These are phyloP conservation scores for Leishmania gerbilli DNA, from an alignment of 208 protist species.

Conservation along the genomic window DNA sequence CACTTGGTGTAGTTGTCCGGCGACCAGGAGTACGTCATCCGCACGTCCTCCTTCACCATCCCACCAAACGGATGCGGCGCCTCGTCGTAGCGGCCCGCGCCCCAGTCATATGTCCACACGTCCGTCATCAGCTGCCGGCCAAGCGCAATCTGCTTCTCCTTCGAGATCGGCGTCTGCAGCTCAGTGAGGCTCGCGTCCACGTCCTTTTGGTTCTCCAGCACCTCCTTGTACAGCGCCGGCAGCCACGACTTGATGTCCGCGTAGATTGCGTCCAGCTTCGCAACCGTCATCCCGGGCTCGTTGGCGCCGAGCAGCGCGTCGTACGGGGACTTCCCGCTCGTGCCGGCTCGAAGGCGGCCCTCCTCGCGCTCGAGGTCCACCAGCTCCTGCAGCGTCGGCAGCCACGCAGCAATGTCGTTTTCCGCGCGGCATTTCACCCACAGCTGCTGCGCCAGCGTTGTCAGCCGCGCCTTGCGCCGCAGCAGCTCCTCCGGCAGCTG, in stretches of 20 bases:
- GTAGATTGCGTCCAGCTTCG: slow-evolving; percentile 52
- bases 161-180: slow-evolving; percentile 30
- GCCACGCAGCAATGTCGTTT: slow-evolving; percentile 4
- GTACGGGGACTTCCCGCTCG: slow-evolving; percentile 30
- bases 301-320: slow-evolving; percentile 63
- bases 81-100: slow-evolving; percentile 69
- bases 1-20: slow-evolving; percentile 39
- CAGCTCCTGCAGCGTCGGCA: slow-evolving; percentile 39
- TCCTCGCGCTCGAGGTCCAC: slow-evolving; percentile 43
- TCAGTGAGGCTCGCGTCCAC: neutral
- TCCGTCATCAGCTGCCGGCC: slow-evolving; percentile 31
- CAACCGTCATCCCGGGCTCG: slow-evolving; percentile 65
- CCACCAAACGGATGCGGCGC: slow-evolving; percentile 81
- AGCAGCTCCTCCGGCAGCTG: slow-evolving; percentile 6
- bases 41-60: slow-evolving; percentile 62
- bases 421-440: neutral
- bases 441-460: slow-evolving; percentile 1
- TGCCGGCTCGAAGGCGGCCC: slow-evolving; percentile 21
- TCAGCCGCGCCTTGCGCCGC: neutral
- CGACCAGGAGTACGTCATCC: slow-evolving; percentile 80
- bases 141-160: slow-evolving; percentile 46
- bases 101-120: slow-evolving; percentile 77
- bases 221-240: slow-evolving; percentile 51
- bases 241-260: slow-evolving; percentile 65
- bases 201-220: slow-evolving; percentile 44